Evolutionary conservation across 2,329 filamentous ascomycete genomes (phyloP), one percentile per base, ranked within the genome.

Genomic region (Paracoccidioides lutzii): DNA sequence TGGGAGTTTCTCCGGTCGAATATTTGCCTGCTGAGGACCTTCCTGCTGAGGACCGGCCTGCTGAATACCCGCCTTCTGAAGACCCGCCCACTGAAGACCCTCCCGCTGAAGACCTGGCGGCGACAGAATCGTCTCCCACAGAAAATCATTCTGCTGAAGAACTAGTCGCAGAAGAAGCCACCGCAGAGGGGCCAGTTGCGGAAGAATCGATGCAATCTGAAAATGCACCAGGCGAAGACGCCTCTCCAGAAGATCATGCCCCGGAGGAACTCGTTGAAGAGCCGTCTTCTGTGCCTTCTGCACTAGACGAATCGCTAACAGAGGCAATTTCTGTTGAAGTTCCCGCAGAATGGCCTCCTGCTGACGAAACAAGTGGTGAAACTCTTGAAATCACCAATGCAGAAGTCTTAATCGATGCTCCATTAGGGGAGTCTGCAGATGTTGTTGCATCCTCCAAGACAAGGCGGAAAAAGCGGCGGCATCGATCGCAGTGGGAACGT

Each of bases 391-490:
- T n/a, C 10, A 32, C 42, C 15, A 28, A 52, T 28, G 51, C 44
- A 49, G 50, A 53, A 32, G 35, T 15, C 9, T 28, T 41, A 44
- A 42, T 46, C 12, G 42, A 58, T 22, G 40, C 40, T 32, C 41
- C 53, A 5, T n/a, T 30, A 7, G 59, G 59, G 38, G 51, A 54
- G 22, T 45, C 58, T 22, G 10, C 33, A 15, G 49, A 45, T 32
- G 37, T 30, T 8, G 41, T 33, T 9, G 41, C 53, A 28, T 37
- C 46, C 7, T 48, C 46, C 22, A 57, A 60, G 3, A 58, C 59
- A 49, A 44, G 62, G 55, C 33, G 56, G 37, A 66, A 65, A 53
- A 69, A 62, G 52, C 69, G 67, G 63, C 64, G 63, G 55, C 67
- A 65, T 14, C 64, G 65, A 2, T 62, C 66, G 6, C 63, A 59